Conservation (phyloP, 2,329 filamentous ascomycete species). For the Decorospora gaudefroyi region DNA sequence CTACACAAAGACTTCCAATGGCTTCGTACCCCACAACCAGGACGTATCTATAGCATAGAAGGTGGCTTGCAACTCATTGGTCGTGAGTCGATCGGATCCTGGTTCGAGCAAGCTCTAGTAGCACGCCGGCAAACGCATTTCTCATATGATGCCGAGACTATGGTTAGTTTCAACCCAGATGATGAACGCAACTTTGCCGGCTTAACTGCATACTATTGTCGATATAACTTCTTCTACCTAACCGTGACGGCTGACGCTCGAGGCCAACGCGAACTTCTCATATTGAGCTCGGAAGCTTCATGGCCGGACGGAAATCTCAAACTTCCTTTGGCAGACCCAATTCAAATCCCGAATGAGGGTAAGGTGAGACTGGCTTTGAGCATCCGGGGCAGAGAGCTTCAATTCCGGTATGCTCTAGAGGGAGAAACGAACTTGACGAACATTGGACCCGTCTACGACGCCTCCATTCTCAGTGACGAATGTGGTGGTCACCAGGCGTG, state of each 20-base stretch:
- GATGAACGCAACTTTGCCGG: conserved; percentile 67
- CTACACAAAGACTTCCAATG: conserved; percentile 61
- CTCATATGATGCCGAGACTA: conserved; percentile 64
- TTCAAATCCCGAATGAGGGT: conserved; percentile 59
- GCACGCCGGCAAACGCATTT: conserved; percentile 62
- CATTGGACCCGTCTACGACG: conserved; percentile 62
- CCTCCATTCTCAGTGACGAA: conserved; percentile 64
- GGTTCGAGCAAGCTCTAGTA: conserved; percentile 58
- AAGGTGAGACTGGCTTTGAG: conserved; percentile 59
- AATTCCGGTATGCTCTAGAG: conserved; percentile 62
- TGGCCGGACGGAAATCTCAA: conserved; percentile 59
- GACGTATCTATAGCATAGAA: conserved; percentile 54
- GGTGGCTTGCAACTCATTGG: conserved; percentile 59
- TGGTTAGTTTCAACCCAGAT: conserved; percentile 57
- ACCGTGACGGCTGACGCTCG: conserved; percentile 62
- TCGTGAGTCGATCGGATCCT: conserved; percentile 56
- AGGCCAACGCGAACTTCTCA: conserved; percentile 62
- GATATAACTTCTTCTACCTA: conserved; percentile 68
- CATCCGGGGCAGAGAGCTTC: conserved; percentile 58
- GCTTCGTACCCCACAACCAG: conserved; percentile 59
- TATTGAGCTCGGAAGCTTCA: conserved; percentile 61
- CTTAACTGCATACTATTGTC: conserved; percentile 65
- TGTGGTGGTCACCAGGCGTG: conserved; percentile 62
- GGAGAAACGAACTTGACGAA: conserved; percentile 51
- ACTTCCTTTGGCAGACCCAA: conserved; percentile 50